Evolutionary conservation across 75 land plant genomes (phyloP), one percentile per base, ranked within the genome.

Genomic region (Azolla pinnata): DNA sequence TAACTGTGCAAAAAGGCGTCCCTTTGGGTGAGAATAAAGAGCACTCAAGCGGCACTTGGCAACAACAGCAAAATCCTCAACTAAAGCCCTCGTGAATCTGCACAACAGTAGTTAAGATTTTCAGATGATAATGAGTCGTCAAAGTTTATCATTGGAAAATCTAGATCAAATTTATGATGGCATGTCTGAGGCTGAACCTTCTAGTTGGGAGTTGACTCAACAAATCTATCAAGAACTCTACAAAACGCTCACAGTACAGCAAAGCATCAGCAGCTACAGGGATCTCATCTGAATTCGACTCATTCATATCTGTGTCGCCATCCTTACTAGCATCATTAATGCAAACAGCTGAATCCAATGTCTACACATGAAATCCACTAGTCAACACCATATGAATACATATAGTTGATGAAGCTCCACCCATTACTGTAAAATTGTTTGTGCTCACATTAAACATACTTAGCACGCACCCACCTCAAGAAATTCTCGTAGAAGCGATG

Each of bases 141-240:
- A 14, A 38, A 38, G 7, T 14, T 38, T 38, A 38, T 38, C 42
- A 38, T 14, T 7, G 7, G 42, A 38, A 38, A 56, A 56, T 56
- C 21, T 23, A 9, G 23, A 5, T 23, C 7, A 9, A 50, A 23
- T 18, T 18, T 9, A 51, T 19, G 7, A 51, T 24, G n/a, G 24
- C 57, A 2, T 18, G 57, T 2, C 3, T 23, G 57, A 21, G n/a
- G 33, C 10, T 29, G 10, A 80, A 90, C 92, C 96, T 85, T 55
- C 98, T 73, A 12, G 98, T 93, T 9, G 98, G 96, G 50, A 89
- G 77, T 66, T 93, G 98, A 58, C 96, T 93, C 53, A 93, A 56
- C 19, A 89, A 60, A 71, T 93, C 98, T 75, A 93, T 93, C 51
- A 93, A 70, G 54, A 93, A 86, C 53, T 93, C 98, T 76, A 90